phyloP scores from a whole-genome alignment of 805 yeast genomes.

The Yamadazyma takamatsuzukensis region DNA sequence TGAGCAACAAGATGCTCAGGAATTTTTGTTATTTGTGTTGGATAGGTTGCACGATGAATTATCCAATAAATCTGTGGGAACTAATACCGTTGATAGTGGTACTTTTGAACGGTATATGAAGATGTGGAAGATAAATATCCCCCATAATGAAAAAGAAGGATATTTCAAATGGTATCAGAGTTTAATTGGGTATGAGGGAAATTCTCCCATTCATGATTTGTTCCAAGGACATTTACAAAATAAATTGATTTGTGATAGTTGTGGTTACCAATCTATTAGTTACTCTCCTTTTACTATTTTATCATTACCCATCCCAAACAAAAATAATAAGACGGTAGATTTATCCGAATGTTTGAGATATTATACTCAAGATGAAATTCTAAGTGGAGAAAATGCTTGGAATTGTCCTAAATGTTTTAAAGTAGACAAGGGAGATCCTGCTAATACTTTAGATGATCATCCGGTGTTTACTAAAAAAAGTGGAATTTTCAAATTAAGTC shows the following conservation, averaged over 20 bases:
- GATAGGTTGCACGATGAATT: slow-evolving; percentile 71
- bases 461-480: slow-evolving; percentile 36
- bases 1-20: slow-evolving; percentile 83
- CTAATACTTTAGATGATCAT: slow-evolving; percentile 25
- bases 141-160: slow-evolving; percentile 38
- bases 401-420: slow-evolving; percentile 69
- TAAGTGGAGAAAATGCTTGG: slow-evolving; percentile 81
- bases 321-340: slow-evolving; percentile 25
- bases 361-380: slow-evolving; percentile 60
- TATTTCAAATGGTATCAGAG: slow-evolving; percentile 61
- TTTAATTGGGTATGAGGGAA: slow-evolving; percentile 52
- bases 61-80: slow-evolving; percentile 19
- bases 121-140: slow-evolving; percentile 31
- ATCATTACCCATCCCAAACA: slow-evolving; percentile 57
- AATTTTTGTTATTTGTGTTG: slow-evolving; percentile 61
- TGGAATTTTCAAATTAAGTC: slow-evolving; percentile 32
- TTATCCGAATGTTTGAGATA: slow-evolving; percentile 62
- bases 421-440: slow-evolving; percentile 7
- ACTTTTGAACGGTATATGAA: slow-evolving; percentile 23
- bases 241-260: slow-evolving; percentile 57
- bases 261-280: slow-evolving; percentile 57
- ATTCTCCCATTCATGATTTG: slow-evolving; percentile 60
- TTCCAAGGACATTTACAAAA: slow-evolving; percentile 76
- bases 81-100: slow-evolving; percentile 18
- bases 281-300: slow-evolving; percentile 61